Base-by-base conservation (phyloP, 176 grass and related monocot genomes). In the Ampelocalamus luodianensis region DNA sequence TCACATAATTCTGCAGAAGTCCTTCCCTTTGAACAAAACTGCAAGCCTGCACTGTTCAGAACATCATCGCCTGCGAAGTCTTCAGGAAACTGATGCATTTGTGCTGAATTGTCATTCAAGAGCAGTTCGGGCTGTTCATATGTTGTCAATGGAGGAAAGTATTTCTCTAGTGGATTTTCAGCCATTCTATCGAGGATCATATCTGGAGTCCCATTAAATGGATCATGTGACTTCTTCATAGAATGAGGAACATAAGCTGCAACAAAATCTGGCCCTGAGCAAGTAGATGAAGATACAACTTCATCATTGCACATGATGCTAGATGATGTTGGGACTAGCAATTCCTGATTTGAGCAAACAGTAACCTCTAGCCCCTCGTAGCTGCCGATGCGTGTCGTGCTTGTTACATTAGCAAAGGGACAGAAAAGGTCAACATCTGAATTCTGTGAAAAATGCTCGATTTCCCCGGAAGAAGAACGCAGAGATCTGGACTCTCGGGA, bases 131-230 rank as follows among this genome's bases (percentile, higher is more conserved):
- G 36, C 56, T 89, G 84, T 10, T 80, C 59, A 60, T 65, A 72
- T 6, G 71, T 65, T 4, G 45, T 0, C 71, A 76, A 10, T 23
- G 65, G 53, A 22, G 80, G 76, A 4, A 90, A 92, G 71, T 87
- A 84, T 71, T 66, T 79, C 14, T 87, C 84, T 16, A 86, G 81
- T 17, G 87, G 91, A 10, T 92, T 89, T 36, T 64, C 87, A 56
- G 87, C 58, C 84, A 92, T 89, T 32, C 50, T 84, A 6, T 90
- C 77, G 0, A 89, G 87, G 64, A 87, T 67, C 75, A 71, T 84
- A 3, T 89, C 91, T 20, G 91, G 87, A 81, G 87, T 45, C 8
- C 69, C 44, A 3, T 16, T 27, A 20, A 82, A 77, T 2, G 53
- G 63, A 54, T 26, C 83, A 0, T 32, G 62, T 18, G 45, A 3